Percentiles rank a stretch among this genome's conserved stretches.
These are phyloP conservation scores for Cyberlindnera mycetangii DNA, from an alignment of 805 yeast species.

Conservation along the genomic window DNA sequence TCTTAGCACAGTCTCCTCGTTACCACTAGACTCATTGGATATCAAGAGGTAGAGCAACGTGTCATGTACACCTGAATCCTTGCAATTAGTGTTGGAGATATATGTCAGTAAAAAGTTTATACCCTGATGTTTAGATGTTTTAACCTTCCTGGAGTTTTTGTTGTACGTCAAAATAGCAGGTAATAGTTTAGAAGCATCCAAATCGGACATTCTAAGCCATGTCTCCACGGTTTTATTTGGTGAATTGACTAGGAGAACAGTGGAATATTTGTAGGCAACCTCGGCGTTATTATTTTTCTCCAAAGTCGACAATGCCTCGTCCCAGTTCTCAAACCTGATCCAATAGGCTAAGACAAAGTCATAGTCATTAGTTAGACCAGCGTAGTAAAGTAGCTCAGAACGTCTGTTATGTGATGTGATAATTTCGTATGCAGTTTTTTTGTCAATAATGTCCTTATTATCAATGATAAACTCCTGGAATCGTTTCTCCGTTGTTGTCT, in stretches of 20 bases:
- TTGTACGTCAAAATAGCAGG: conserved; percentile 77
- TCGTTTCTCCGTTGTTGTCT: conserved; percentile 28
- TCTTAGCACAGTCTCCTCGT: conserved; percentile 42
- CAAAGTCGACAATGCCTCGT: conserved; percentile 60
- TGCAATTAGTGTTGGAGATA: conserved; percentile 42
- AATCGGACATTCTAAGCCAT: conserved; percentile 60
- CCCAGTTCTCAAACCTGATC: conserved; percentile 71
- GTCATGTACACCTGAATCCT: conserved; percentile 58
- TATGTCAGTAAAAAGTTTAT: conserved; percentile 59
- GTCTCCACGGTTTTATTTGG: conserved; percentile 71
- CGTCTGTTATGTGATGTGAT: conserved; percentile 63
- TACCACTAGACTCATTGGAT: conserved; percentile 25
- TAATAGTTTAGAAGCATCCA: conserved; percentile 63
- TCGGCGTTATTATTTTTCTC: conserved; percentile 45
- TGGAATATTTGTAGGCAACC: conserved; percentile 64
- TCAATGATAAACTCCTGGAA: conserved; percentile 48
- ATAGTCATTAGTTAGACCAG: conserved; percentile 64
- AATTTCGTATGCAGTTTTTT: conserved; percentile 67
- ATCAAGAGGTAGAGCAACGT: conserved; percentile 67
- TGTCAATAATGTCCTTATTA: conserved; percentile 53
- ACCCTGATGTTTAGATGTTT: conserved; percentile 55
- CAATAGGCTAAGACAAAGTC: conserved; percentile 67
- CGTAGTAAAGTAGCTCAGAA: conserved; percentile 62
- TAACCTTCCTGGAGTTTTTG: conserved; percentile 40
- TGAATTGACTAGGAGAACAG: conserved; percentile 60